Evolutionary conservation across 202 grass and related monocot genomes (phyloP).

Genomic region (Sporobolus alterniflorus): DNA sequence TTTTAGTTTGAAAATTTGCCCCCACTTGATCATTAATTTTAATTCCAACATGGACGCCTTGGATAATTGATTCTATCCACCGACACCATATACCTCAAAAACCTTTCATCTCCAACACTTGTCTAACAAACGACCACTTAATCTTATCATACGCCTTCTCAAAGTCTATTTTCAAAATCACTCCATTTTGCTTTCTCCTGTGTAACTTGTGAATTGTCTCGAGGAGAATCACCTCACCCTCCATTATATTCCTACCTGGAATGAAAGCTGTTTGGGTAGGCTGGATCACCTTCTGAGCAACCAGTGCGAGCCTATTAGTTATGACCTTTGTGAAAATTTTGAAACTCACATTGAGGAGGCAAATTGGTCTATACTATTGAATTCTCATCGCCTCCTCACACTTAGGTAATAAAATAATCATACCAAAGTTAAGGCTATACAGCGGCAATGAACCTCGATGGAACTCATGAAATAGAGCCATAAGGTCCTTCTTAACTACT

Average conservation of each 20-base stretch:
- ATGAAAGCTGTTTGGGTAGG: background rate
- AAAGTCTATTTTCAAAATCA: no score
- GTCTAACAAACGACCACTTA: background rate
- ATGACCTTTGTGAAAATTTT: background rate
- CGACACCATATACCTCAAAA: background rate
- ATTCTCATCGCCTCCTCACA: no score
- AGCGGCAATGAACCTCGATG: background rate
- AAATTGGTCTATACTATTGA: no score
- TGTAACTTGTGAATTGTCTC: no score
- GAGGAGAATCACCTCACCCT: background rate
- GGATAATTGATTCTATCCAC: background rate
- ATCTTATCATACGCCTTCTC: no score
- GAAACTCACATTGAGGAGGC: no score
- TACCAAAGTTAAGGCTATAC: background rate
- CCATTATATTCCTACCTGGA: background rate
- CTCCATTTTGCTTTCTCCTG: no score
- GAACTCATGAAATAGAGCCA: background rate
- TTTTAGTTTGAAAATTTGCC: no score
- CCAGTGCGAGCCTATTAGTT: background rate
- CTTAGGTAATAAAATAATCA: background rate
- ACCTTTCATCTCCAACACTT: background rate
- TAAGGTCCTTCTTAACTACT: background rate
- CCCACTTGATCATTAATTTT: no score
- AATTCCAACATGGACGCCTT: no score
- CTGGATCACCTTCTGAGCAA: background rate